These are phyloP conservation scores for Saccharomyces hybrid DNA, from an alignment of 1,139 yeast species.

Conservation along the genomic window DNA sequence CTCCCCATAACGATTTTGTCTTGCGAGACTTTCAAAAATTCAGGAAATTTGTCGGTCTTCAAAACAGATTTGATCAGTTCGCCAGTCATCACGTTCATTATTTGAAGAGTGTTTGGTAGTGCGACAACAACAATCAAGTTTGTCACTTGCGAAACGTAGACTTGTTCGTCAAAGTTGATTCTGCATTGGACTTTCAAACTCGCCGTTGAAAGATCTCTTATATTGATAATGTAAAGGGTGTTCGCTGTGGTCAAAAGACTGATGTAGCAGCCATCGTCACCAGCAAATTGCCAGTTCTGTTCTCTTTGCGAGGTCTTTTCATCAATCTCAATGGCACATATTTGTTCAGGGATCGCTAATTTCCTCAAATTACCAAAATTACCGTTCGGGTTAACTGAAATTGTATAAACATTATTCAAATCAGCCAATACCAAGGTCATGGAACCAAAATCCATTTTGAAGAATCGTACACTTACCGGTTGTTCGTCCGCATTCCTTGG, in stretches of 20 bases:
- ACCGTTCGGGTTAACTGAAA: constrained; percentile 25
- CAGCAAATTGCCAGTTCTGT: constrained; percentile 37
- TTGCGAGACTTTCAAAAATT: constrained; percentile 27
- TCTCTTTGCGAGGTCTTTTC: constrained; percentile 24
- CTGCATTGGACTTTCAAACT: constrained; percentile 15
- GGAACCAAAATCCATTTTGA: constrained; percentile 50
- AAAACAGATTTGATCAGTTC: constrained; percentile 29
- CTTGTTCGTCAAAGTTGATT: constrained; percentile 24
- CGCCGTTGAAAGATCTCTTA: constrained; percentile 30
- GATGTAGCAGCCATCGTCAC: constrained; percentile 47
- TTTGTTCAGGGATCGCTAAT: constrained; percentile 35
- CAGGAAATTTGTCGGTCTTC: constrained; percentile 28
- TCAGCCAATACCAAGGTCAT: constrained; percentile 30
- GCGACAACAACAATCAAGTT: constrained; percentile 53
- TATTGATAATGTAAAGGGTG: constrained; percentile 35
- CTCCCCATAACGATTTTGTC: constrained; percentile 28
- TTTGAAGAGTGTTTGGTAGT: constrained; percentile 52
- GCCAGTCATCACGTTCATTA: constrained; percentile 50
- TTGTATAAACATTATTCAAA: constrained; percentile 18
- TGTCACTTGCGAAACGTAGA: constrained; percentile 29
- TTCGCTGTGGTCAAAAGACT: constrained; percentile 39
- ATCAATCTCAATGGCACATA: constrained; percentile 37
- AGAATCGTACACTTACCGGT: constrained; percentile 18
- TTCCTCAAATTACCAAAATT: constrained; percentile 25
- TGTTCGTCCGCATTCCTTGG: constrained; percentile 10